A percentile compares a stretch with the other conserved stretches of the same genome.
phyloP scores from a whole-genome alignment of 164 flowering plant species.

The Cinnamomum micranthum region DNA sequence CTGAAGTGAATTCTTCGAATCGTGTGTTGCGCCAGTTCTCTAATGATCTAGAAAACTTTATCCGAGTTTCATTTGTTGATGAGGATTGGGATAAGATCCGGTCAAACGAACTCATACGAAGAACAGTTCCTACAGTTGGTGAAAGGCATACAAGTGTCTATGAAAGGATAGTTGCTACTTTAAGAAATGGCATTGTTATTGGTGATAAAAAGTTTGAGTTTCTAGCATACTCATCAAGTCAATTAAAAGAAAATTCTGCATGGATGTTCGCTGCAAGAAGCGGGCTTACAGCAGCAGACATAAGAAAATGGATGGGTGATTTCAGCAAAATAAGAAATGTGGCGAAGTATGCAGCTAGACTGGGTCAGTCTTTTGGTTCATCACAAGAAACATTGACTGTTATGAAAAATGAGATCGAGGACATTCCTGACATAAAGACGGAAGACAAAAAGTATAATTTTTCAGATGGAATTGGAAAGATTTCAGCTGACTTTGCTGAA shows the following conservation, averaged over 20 bases:
- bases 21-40: slow-evolving; percentile 56
- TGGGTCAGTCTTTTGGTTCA: slow-evolving; percentile 88
- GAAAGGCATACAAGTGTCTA: slow-evolving; percentile 41
- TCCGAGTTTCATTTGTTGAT: slow-evolving; percentile 78
- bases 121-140: slow-evolving; percentile 13
- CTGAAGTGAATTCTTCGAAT: slow-evolving; percentile 75
- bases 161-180: slow-evolving; percentile 47
- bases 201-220: slow-evolving; percentile 84
- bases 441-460: slow-evolving; percentile 45
- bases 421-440: slow-evolving; percentile 52
- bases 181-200: slow-evolving; percentile 59
- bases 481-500: slow-evolving; percentile 67
- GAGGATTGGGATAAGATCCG: slow-evolving; percentile 61
- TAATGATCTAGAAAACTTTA: slow-evolving; percentile 53
- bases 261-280: slow-evolving; percentile 84
- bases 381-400: slow-evolving; percentile 74
- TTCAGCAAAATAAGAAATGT: slow-evolving; percentile 68
- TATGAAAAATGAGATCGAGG: slow-evolving; percentile 37
- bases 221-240: slow-evolving; percentile 90
- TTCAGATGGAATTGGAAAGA: slow-evolving; percentile 97
- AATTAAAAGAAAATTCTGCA: slow-evolving; percentile 65
- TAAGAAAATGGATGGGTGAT: slow-evolving; percentile 81
- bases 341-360: slow-evolving; percentile 87
- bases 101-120: slow-evolving; percentile 51
- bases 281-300: slow-evolving; percentile 51